phyloP scores from a whole-genome alignment of 2,329 filamentous ascomycete species.

The Fusarium veterinarium region DNA sequence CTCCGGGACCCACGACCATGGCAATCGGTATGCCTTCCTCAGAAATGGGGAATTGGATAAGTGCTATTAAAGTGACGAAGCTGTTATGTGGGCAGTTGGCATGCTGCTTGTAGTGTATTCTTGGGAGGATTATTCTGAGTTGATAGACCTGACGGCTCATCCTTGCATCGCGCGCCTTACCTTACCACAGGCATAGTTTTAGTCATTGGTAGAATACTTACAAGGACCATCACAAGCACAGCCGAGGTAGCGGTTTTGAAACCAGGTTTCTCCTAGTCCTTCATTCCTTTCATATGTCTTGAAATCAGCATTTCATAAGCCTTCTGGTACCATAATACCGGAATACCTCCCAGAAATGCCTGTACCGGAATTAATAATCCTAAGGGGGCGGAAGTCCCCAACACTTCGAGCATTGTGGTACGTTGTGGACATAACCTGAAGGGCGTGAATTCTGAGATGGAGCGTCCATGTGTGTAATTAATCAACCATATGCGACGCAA shows the following conservation, averaged over 20 bases:
- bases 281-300: background rate
- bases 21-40: rapidly evolving
- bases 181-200: background rate
- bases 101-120: no score
- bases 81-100: rapidly evolving
- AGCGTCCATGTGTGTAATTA: background rate
- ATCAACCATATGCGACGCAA: background rate
- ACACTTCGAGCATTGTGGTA: background rate
- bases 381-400: rapidly evolving
- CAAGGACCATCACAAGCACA: background rate
- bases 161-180: background rate
- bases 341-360: background rate
- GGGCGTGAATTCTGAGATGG: rapidly evolving
- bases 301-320: no score
- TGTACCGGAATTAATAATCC: rapidly evolving
- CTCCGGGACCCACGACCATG: background rate
- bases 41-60: rapidly evolving
- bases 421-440: background rate
- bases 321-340: background rate
- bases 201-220: rapidly evolving
- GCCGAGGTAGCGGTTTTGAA: rapidly evolving
- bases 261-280: background rate
- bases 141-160: background rate
- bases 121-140: background rate
- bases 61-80: rapidly evolving